Conservation (phyloP, 192 early-diverging fungal genomes). For the Coemansia aciculifera region DNA sequence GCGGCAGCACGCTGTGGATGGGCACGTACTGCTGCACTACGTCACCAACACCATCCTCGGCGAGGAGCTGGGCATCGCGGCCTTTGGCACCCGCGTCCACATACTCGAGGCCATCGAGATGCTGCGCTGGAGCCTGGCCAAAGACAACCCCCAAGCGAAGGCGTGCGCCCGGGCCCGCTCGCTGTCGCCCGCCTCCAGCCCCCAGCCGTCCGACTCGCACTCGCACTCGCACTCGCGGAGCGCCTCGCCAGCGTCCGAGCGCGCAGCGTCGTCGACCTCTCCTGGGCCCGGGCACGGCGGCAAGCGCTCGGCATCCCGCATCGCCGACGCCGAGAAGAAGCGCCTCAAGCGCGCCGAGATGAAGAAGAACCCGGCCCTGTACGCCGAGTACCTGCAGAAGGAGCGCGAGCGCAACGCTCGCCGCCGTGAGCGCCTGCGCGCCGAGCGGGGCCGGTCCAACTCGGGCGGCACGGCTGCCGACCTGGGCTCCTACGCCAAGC, state of each 20-base stretch:
- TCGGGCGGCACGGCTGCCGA: constrained; percentile 23
- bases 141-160: constrained; percentile 2
- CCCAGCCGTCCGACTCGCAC: not conserved
- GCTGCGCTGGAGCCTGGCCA: constrained; percentile 40
- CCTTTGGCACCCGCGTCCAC: constrained; percentile 53
- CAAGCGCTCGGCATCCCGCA: constrained; percentile 53
- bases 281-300: constrained; percentile 14
- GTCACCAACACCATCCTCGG: constrained; percentile 51
- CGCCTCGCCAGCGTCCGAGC: not conserved
- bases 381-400: constrained; percentile 55
- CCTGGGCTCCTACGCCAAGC: constrained; percentile 3
- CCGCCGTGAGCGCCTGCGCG: constrained; percentile 49
- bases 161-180: not conserved
- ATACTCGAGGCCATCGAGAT: constrained; percentile 53
- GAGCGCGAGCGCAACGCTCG: constrained; percentile 56
- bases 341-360: constrained; percentile 55
- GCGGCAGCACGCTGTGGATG: constrained; percentile 51
- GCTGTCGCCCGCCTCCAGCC: not conserved
- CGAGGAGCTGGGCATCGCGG: constrained; percentile 52
- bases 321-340: constrained; percentile 56
- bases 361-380: constrained; percentile 51
- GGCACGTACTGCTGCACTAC: constrained; percentile 52
- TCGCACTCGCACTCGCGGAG: not conserved
- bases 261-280: constrained; percentile 10
- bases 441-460: constrained; percentile 49